Percentiles rank a stretch among this genome's conserved stretches.
Conservation (phyloP, 192 early-diverging fungal genomes). For the Cladochytrium replicatum region DNA sequence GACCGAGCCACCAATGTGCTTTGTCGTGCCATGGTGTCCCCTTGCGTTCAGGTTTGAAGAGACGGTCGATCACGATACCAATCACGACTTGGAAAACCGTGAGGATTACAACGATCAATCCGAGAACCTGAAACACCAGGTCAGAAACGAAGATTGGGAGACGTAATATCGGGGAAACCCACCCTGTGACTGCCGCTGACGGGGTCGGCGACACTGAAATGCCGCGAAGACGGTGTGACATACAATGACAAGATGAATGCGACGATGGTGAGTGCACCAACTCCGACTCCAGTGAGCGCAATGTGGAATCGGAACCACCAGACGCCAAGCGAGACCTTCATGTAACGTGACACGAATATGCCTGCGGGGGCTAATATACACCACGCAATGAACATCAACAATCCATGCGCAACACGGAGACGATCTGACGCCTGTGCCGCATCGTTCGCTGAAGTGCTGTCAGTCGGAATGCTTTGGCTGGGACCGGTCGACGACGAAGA, state of each 20-base stretch:
- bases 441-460: no score
- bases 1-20: constrained; percentile 26
- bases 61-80: constrained; percentile 10
- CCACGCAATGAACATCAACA: constrained; percentile 33
- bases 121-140: constrained; percentile 12
- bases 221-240: not conserved
- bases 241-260: constrained; percentile 5
- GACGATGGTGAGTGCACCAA: no score
- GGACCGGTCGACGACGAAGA: no score
- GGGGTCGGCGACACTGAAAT: constrained; percentile 4
- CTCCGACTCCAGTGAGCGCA: no score
- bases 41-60: constrained; percentile 5
- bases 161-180: no score
- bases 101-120: constrained; percentile 5
- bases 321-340: constrained; percentile 13
- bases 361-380: constrained; percentile 8
- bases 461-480: no score
- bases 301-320: no score
- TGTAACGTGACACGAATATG: constrained; percentile 30
- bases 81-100: constrained; percentile 14
- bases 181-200: no score
- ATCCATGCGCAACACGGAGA: no score
- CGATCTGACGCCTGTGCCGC: no score
- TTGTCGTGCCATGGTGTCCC: constrained; percentile 13
- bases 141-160: no score